Evolutionary conservation across 73 alveolate species (phyloP), one percentile per base, ranked within the genome.

Genomic region (Paraurostyla sp.): DNA sequence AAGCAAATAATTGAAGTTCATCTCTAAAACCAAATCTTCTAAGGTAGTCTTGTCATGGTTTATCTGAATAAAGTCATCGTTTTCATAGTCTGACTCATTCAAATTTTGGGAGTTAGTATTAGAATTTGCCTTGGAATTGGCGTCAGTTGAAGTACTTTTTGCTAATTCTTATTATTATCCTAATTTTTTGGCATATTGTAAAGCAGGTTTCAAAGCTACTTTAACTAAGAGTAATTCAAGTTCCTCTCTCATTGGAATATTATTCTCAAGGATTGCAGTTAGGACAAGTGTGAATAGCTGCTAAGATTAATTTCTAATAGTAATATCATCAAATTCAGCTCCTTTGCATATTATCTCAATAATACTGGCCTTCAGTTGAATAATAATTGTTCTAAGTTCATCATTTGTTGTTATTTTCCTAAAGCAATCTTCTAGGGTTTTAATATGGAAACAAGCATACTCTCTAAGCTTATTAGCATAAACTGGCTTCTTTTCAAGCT

Each of bases 231-330:
- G 43, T 29, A 78, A 15, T 54, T 78, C 89, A 6, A 78, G 78
- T 27, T 78, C 89, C 49, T 78, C 89, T 78, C 89, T 78, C 45
- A 78, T 0, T 7, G 40, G 59, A 32, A 78, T 46, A 1, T 78
- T 23, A 59, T 36, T 18, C 16, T 78, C 78, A 6, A 51, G 15
- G 13, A 78, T 78, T 18, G 33, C n/a, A 23, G 22, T 16, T 22
- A 78, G 46, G 2, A 78, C 38, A 6, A 51, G 0, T 7, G 89
- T 52, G 32, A 78, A 78, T 29, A 59, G 54, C 52, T 78, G 46
- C 45, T 78, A 78, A n/a, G 65, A 20, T 56, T 73, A 73, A 45
- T 73, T 73, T 73, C 71, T 73, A 22, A 73, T 73, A 11, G 46
- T 48, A n/a, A 49, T 7, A 48, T 73, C 86, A 25, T 73, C 71